phyloP scores from a whole-genome alignment of 2,329 filamentous ascomycete genomes.

The Periconia sp. region DNA sequence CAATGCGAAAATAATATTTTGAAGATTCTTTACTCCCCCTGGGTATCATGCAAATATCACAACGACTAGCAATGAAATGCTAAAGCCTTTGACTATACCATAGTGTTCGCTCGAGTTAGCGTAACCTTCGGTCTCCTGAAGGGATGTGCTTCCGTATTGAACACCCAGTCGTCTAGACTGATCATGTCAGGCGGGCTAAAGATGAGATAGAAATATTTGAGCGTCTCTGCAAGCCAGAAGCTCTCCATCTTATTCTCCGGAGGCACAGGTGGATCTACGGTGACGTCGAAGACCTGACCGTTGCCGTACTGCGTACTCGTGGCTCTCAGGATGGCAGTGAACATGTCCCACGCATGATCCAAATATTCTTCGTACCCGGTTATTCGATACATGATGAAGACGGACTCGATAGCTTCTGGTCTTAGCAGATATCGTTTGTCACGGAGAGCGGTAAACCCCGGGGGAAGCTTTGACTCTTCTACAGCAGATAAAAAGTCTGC shows the following conservation, averaged over 20 bases:
- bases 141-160: conserved; percentile 59
- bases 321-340: conserved; percentile 47
- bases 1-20: conserved; percentile 3
- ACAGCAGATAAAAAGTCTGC: conserved; percentile 20
- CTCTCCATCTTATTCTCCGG: conserved; percentile 48
- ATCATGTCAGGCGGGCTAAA: conserved; percentile 53
- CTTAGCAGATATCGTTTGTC: conserved; percentile 55
- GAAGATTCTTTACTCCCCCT: background rate
- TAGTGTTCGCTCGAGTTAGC: no score
- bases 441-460: conserved; percentile 48
- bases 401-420: conserved; percentile 65
- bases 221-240: conserved; percentile 58
- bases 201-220: conserved; percentile 59
- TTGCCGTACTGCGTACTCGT: conserved; percentile 51
- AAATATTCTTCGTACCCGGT: conserved; percentile 57
- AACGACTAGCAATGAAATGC: background rate
- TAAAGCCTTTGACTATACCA: no score
- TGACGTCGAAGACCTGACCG: conserved; percentile 53
- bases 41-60: conserved; percentile 12
- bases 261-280: conserved; percentile 21
- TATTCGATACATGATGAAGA: conserved; percentile 66
- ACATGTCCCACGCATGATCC: conserved; percentile 57
- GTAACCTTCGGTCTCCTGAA: conserved; percentile 45
- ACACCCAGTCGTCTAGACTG: conserved; percentile 55
- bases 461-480: conserved; percentile 33